A percentile compares a stretch with the other conserved stretches of the same genome.
These are phyloP conservation scores for Gracilariopsis chorda DNA, from an alignment of 23 red algal species.

Conservation along the genomic window DNA sequence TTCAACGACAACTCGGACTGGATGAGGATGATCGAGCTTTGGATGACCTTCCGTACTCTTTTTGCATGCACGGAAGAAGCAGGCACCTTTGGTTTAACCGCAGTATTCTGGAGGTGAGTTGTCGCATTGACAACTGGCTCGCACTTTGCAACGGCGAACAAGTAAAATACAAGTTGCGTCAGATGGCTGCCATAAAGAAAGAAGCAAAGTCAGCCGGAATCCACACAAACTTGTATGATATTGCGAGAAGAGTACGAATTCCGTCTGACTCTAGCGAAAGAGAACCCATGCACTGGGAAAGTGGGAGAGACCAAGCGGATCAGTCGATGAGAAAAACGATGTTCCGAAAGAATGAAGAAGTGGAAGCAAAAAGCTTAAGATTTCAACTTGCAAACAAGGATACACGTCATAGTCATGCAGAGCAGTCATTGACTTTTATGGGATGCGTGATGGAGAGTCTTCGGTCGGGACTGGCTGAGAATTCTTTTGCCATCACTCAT, in stretches of 20 bases:
- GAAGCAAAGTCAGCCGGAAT: not conserved
- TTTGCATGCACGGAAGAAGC: not conserved
- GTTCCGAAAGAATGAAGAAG: not conserved
- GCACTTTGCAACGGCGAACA: conserved; percentile 14
- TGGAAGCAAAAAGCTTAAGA: conserved; percentile 25
- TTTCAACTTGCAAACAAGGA: conserved; percentile 38
- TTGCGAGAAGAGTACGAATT: not conserved
- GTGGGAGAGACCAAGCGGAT: not conserved
- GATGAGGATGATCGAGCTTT: conserved; percentile 1
- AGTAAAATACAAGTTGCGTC: not conserved
- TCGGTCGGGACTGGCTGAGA: conserved; percentile 35
- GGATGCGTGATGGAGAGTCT: conserved; percentile 45
- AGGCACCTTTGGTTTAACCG: conserved; percentile 47
- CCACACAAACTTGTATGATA: too few relatives aligned
- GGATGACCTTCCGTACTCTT: not conserved
- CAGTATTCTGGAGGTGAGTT: conserved; percentile 37
- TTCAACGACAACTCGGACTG: conserved; percentile 54
- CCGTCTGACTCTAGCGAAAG: not conserved
- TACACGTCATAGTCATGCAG: conserved; percentile 4
- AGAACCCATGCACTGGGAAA: not conserved
- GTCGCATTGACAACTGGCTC: conserved; percentile 55
- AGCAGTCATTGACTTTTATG: conserved; percentile 41
- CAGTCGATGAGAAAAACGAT: not conserved
- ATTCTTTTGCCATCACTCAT: not conserved
- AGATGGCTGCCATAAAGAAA: not conserved